Percentiles rank a stretch among this genome's conserved stretches.
Evolutionary conservation across 345 rosid genomes (phyloP).

Genomic region (Geranium rotundifolium): DNA sequence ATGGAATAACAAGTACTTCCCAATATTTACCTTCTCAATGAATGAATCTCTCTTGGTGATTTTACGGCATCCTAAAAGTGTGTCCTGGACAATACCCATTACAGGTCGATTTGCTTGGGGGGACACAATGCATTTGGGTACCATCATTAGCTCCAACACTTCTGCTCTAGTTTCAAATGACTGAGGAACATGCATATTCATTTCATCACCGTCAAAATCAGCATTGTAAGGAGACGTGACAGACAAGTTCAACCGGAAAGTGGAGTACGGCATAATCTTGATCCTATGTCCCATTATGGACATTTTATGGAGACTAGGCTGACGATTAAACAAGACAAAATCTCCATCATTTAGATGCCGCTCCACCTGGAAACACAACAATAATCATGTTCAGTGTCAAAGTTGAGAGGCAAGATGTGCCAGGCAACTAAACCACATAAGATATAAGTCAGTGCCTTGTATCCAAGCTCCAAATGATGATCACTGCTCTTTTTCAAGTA

Average conservation of each 20-base stretch:
- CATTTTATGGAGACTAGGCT: conserved; percentile 98
- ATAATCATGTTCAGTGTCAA: background rate
- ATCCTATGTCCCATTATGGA: conserved; percentile 97
- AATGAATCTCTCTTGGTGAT: conserved; percentile 97
- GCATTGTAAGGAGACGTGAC: conserved; percentile 98
- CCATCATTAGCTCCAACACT: conserved; percentile 97
- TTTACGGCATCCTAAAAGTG: conserved; percentile 93
- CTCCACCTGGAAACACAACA: conserved; percentile 61
- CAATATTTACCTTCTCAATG: conserved; percentile 68
- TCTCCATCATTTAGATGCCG: conserved; percentile 91
- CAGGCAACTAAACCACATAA: background rate
- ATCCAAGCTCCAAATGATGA: conserved; percentile 97
- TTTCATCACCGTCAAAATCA: conserved; percentile 99
- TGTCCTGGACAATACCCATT: conserved; percentile 98
- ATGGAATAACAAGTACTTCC: background rate
- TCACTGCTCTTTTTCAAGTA: conserved; percentile 97
- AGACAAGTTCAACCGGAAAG: conserved; percentile 82
- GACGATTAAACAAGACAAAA: conserved; percentile 87
- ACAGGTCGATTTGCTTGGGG: conserved; percentile 98
- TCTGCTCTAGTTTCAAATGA: conserved; percentile 96
- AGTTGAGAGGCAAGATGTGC: background rate
- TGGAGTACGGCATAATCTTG: conserved; percentile 95
- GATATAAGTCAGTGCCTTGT: conserved; percentile 38
- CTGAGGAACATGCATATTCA: conserved; percentile 99
- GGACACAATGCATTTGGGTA: conserved; percentile 93